A percentile compares a stretch with the other conserved stretches of the same genome.
phyloP scores from a whole-genome alignment of 805 yeast genomes.

The Ogataea siamensis region DNA sequence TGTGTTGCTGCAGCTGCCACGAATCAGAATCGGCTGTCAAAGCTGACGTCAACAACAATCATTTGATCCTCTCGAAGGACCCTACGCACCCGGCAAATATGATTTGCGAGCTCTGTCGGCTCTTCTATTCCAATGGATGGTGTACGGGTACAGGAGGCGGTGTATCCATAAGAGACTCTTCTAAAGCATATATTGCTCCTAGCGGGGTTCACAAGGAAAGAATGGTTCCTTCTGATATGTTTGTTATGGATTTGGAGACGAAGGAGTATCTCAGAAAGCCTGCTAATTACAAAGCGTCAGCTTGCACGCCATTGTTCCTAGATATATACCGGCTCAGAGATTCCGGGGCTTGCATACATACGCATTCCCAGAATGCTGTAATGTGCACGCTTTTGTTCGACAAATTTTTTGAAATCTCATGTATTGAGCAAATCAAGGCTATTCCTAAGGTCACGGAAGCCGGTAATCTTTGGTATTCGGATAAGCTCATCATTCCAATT shows the following conservation, averaged over 20 bases:
- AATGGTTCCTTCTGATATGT: constrained; percentile 77
- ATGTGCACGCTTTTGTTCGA: constrained; percentile 70
- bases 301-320: constrained; percentile 87
- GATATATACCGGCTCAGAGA: constrained; percentile 61
- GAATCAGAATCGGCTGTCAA: neutral
- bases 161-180: constrained; percentile 64
- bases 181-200: constrained; percentile 75
- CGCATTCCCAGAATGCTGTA: constrained; percentile 89
- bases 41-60: constrained; percentile 11
- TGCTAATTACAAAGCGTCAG: constrained; percentile 73
- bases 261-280: constrained; percentile 61
- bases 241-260: constrained; percentile 61
- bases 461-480: constrained; percentile 70
- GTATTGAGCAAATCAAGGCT: constrained; percentile 92
- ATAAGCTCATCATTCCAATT: constrained; percentile 80
- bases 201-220: constrained; percentile 96
- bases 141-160: constrained; percentile 98
- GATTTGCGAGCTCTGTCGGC: constrained; percentile 76
- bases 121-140: constrained; percentile 82
- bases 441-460: constrained; percentile 66
- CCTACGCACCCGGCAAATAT: constrained; percentile 72
- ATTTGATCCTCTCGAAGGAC: constrained; percentile 23
- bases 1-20: constrained; percentile 15
- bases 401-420: constrained; percentile 69
- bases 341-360: constrained; percentile 93